Percentiles rank a stretch among this genome's conserved stretches.
Conservation (phyloP, 805 yeast species). For the Candida maris region DNA sequence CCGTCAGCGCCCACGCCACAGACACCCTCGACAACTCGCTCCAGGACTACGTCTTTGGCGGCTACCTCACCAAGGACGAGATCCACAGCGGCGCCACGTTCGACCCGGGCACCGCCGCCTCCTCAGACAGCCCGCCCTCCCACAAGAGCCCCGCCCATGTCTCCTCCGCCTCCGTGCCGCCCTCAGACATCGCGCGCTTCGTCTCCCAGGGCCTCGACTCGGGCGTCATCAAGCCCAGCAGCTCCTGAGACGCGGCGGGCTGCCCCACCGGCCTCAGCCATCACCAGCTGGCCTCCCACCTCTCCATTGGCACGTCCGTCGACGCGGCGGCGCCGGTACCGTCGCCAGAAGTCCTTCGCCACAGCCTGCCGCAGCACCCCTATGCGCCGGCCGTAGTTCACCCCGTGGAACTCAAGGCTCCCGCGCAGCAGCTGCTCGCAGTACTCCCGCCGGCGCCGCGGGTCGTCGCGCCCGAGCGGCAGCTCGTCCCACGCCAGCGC, state of each 20-base stretch:
- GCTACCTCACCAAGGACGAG: conserved; percentile 54
- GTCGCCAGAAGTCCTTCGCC: conserved; percentile 24
- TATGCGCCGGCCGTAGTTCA: conserved; percentile 41
- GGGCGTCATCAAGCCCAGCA: neutral
- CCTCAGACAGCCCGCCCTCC: conserved; percentile 15
- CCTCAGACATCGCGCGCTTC: conserved; percentile 40
- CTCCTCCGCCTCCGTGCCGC: conserved; percentile 19
- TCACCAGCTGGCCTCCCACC: too few species aligned
- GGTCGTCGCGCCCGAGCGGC: conserved; percentile 41
- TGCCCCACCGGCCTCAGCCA: neutral
- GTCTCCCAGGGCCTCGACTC: conserved; percentile 41
- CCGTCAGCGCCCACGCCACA: conserved; percentile 67
- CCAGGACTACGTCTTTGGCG: conserved; percentile 58
- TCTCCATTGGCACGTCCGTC: neutral
- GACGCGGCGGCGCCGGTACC: neutral
- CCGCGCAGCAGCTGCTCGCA: conserved; percentile 22
- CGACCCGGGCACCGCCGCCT: conserved; percentile 23
- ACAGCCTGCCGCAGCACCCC: conserved; percentile 40
- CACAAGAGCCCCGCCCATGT: conserved; percentile 1
- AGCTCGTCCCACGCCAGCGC: conserved; percentile 54
- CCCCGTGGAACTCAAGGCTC: conserved; percentile 39
- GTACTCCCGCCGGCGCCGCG: conserved; percentile 36
- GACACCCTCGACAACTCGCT: conserved; percentile 49
- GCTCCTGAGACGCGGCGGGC: neutral
- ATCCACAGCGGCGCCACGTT: conserved; percentile 27